A percentile compares a stretch with the other conserved stretches of the same genome.
Evolutionary conservation across 495 filamentous ascomycete species (phyloP).

Genomic region (Penicillium cinerascens): DNA sequence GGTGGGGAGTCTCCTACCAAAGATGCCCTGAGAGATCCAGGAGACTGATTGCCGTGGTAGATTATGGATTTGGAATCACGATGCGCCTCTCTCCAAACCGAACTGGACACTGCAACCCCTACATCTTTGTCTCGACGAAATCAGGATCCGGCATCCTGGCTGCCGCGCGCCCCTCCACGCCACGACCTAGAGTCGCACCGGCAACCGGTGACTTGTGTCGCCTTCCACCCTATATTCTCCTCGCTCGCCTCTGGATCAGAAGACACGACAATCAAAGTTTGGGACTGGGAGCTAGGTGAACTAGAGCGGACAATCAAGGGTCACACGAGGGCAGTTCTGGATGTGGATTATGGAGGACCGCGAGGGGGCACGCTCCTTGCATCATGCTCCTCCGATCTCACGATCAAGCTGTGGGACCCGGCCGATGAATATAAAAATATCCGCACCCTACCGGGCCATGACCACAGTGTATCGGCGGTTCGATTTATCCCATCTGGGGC

Average conservation of each 20-base stretch:
- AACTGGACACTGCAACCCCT: conserved; percentile 82
- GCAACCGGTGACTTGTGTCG: conserved; percentile 76
- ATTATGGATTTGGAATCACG: conserved; percentile 91
- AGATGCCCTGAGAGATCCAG: background rate
- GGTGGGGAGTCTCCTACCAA: conserved; percentile 41
- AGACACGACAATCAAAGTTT: conserved; percentile 92
- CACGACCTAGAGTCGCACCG: conserved; percentile 86
- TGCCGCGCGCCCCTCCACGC: conserved; percentile 20
- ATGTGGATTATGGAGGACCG: conserved; percentile 89
- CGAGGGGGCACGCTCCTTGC: conserved; percentile 82
- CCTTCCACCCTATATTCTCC: conserved; percentile 93
- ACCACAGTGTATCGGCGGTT: conserved; percentile 84
- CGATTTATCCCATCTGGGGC: conserved; percentile 86
- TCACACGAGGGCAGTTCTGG: conserved; percentile 84
- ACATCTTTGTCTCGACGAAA: conserved; percentile 58
- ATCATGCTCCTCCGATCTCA: conserved; percentile 85
- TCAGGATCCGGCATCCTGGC: background rate
- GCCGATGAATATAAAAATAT: conserved; percentile 94
- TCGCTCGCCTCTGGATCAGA: conserved; percentile 90
- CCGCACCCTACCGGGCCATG: conserved; percentile 86
- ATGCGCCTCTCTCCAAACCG: conserved; percentile 66
- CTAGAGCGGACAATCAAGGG: conserved; percentile 89
- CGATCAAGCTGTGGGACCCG: conserved; percentile 96
- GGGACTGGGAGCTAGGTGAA: conserved; percentile 97
- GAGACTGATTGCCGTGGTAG: conserved; percentile 41